phyloP scores from a whole-genome alignment of 2,329 filamentous ascomycete species.

The Paraphaeosphaeria sporulosa region DNA sequence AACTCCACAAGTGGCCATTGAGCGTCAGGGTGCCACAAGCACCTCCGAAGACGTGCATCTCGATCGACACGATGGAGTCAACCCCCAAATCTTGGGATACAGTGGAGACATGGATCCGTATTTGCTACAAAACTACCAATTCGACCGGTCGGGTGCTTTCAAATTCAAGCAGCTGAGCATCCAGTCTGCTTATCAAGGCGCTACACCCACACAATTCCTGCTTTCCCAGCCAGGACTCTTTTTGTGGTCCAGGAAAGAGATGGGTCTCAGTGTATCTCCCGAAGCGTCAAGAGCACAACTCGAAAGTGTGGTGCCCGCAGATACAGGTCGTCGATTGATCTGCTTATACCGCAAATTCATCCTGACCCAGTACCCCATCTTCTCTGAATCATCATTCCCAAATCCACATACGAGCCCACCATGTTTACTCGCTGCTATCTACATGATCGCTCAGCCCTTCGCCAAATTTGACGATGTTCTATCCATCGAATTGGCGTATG shows the following conservation, averaged over 20 bases:
- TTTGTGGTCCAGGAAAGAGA: neutral
- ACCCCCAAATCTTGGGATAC: conserved; percentile 19
- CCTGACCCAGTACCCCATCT: no score
- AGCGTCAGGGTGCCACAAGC: no score
- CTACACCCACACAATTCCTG: conserved; percentile 17
- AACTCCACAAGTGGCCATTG: no score
- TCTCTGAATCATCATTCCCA: no score
- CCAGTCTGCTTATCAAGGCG: conserved; percentile 15
- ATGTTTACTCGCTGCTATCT: conserved; percentile 19
- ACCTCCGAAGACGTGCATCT: no score
- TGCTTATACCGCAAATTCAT: no score
- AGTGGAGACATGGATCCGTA: conserved; percentile 23
- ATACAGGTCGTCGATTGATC: no score
- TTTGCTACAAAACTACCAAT: conserved; percentile 19
- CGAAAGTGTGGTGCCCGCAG: no score
- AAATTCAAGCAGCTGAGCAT: conserved; percentile 22
- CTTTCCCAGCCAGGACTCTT: conserved; percentile 14
- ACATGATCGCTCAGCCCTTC: conserved; percentile 20
- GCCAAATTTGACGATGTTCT: conserved; percentile 20
- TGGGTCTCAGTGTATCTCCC: no score
- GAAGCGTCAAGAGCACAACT: no score
- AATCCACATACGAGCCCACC: neutral
- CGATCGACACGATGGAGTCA: conserved; percentile 3
- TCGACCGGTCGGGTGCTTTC: conserved; percentile 13
- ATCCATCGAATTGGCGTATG: conserved; percentile 21